Conservation (phyloP, 345 rosid species). For the Gossypioides kirkii region DNA sequence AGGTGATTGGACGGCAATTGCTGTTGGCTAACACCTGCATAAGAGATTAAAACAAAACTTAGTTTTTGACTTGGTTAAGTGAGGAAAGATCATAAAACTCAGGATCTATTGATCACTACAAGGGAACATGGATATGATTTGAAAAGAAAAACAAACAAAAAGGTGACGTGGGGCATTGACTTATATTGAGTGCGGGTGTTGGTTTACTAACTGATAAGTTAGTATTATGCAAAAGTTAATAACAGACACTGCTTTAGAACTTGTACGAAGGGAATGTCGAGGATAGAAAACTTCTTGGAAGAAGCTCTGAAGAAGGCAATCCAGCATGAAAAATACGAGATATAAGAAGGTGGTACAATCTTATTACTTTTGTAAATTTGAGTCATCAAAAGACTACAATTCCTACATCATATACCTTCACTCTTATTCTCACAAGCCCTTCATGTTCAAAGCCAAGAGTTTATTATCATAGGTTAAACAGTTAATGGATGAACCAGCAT, state of each 20-base stretch:
- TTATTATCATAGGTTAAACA: not conserved
- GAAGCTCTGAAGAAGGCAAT: not conserved
- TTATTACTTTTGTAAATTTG: not conserved
- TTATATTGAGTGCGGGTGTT: not conserved
- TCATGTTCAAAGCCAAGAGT: not conserved
- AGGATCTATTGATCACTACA: not conserved
- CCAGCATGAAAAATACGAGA: not conserved
- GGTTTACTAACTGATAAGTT: not conserved
- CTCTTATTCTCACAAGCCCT: not conserved
- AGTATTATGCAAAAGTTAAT: not conserved
- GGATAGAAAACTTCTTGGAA: not conserved
- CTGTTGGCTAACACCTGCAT: conserved; percentile 71
- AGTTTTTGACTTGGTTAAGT: conserved; percentile 1
- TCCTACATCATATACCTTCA: not conserved
- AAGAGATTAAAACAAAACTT: conserved; percentile 3
- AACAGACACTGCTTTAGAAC: not conserved
- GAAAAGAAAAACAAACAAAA: not conserved
- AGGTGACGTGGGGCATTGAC: not conserved
- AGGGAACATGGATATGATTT: not conserved
- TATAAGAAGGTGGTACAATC: not conserved
- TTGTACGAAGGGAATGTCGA: not conserved
- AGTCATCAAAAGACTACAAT: not conserved
- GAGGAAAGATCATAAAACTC: not conserved
- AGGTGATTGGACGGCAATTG: conserved; percentile 91
- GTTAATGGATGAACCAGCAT: not conserved